Evolutionary conservation across 805 yeast species (phyloP).

Genomic region (Cephaloascus albidus): DNA sequence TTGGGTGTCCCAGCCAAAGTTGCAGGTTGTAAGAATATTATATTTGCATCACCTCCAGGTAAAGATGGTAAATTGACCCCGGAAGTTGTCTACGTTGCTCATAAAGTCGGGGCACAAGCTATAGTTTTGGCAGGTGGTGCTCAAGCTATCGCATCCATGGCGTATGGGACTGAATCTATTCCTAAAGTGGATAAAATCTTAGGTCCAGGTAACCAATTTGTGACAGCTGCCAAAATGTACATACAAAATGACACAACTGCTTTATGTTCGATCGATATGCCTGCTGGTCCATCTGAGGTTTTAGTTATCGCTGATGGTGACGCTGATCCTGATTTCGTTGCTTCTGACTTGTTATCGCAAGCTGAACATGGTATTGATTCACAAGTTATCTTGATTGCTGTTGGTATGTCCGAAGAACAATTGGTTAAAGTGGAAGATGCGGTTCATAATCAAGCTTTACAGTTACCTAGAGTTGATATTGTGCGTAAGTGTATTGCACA

Average conservation of each 20-base stretch:
- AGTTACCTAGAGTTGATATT: constrained; percentile 86
- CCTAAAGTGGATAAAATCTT: constrained; percentile 93
- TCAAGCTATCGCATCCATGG: constrained; percentile 98
- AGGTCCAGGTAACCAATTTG: constrained; percentile 99
- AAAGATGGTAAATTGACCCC: constrained; percentile 90
- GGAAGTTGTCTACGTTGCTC: constrained; percentile 95
- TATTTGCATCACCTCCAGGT: constrained; percentile 94
- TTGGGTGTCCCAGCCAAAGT: constrained; percentile 97
- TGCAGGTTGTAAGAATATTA: constrained; percentile 90
- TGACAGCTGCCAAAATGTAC: constrained; percentile 97
- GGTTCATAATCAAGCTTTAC: constrained; percentile 72
- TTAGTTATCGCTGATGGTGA: constrained; percentile 84
- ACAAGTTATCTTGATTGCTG: constrained; percentile 88
- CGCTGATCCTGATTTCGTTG: constrained; percentile 93
- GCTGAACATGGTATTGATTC: constrained; percentile 99
- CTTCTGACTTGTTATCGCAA: constrained; percentile 92
- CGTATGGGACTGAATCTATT: constrained; percentile 90
- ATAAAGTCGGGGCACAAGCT: constrained; percentile 84
- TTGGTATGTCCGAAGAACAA: constrained; percentile 52
- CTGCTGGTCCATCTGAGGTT: constrained; percentile 99
- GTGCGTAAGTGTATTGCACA: constrained; percentile 88
- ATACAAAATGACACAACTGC: constrained; percentile 95
- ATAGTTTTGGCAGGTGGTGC: constrained; percentile 98
- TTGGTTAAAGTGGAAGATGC: constrained; percentile 70
- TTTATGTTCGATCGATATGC: constrained; percentile 95